Evolutionary conservation across 352 stramenopile species (phyloP).

Genomic region (Pythium guiyangense): DNA sequence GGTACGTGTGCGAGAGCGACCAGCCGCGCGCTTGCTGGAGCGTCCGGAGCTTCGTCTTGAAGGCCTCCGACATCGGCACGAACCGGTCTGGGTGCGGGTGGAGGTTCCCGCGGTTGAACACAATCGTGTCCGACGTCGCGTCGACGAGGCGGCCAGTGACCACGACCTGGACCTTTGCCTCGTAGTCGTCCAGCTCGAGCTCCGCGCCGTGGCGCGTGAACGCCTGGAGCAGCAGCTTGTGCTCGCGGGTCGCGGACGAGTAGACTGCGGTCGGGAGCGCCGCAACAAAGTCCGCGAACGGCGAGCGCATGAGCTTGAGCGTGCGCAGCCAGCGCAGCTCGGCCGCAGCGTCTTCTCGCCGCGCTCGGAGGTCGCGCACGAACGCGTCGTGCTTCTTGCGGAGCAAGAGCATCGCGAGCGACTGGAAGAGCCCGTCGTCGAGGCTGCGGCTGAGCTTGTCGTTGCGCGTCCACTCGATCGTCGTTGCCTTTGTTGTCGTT

Average conservation of each 20-base stretch:
- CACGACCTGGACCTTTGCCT: constrained; percentile 44
- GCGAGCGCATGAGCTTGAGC: constrained; percentile 21
- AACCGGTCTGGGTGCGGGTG: too few species aligned
- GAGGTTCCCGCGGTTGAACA: constrained; percentile 71
- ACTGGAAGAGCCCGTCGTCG: constrained; percentile 17
- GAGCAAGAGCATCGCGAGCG: constrained; percentile 36
- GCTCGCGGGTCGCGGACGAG: constrained; percentile 21
- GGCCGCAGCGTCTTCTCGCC: constrained; percentile 25
- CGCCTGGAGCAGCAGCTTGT: constrained; percentile 50
- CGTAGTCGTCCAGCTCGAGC: constrained; percentile 25
- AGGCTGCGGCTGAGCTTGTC: constrained; percentile 20
- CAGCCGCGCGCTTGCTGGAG: too few species aligned
- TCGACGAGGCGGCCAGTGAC: constrained; percentile 36
- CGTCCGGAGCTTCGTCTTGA: too few species aligned
- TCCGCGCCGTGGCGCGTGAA: constrained; percentile 27
- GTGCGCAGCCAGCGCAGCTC: constrained; percentile 37
- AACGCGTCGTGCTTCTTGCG: constrained; percentile 52
- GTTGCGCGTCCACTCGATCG: constrained; percentile 32
- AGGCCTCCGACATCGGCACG: too few species aligned
- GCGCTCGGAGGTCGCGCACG: constrained; percentile 32
- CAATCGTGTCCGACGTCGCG: constrained; percentile 14
- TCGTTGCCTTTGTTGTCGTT: background rate
- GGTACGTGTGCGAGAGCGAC: too few species aligned
- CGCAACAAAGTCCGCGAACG: constrained; percentile 25
- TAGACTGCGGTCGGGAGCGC: constrained; percentile 12